Evolutionary conservation across 345 rosid species (phyloP).

Genomic region (Citrus mangshanensis): DNA sequence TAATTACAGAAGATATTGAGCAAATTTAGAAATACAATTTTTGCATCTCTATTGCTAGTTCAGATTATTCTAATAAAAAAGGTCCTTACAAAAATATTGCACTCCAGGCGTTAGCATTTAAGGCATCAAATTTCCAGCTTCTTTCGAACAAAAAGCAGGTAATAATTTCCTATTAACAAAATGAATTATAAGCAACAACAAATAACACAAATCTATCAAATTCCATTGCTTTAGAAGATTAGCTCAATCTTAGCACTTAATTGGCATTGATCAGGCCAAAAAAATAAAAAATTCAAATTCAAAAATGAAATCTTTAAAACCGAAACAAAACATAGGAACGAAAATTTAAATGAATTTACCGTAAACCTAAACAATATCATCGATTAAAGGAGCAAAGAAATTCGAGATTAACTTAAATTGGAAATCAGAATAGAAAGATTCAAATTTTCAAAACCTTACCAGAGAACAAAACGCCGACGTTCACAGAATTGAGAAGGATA

Average conservation of each 20-base stretch:
- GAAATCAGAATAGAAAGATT: background rate
- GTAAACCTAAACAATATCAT: background rate
- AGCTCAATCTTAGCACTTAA: background rate
- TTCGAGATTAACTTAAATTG: background rate
- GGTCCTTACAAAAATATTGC: background rate
- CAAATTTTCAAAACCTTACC: background rate
- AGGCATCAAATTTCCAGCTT: slow-evolving; percentile 2
- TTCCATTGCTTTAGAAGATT: background rate
- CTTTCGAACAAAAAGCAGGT: background rate
- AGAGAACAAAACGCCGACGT: background rate
- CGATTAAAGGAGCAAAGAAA: background rate
- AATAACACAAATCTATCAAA: background rate
- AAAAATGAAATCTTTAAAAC: background rate
- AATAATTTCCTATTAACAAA: background rate
- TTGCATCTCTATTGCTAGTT: background rate
- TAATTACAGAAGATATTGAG: background rate
- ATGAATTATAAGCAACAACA: background rate
- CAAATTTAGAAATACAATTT: background rate
- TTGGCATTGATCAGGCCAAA: background rate
- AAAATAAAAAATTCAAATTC: background rate
- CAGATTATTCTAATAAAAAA: background rate
- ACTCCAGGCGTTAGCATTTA: background rate
- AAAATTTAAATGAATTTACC: background rate
- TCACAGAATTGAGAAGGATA: background rate
- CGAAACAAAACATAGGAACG: background rate